Conservation (phyloP, 2,329 filamentous ascomycete genomes). For the Hirsutella rhossiliensis region DNA sequence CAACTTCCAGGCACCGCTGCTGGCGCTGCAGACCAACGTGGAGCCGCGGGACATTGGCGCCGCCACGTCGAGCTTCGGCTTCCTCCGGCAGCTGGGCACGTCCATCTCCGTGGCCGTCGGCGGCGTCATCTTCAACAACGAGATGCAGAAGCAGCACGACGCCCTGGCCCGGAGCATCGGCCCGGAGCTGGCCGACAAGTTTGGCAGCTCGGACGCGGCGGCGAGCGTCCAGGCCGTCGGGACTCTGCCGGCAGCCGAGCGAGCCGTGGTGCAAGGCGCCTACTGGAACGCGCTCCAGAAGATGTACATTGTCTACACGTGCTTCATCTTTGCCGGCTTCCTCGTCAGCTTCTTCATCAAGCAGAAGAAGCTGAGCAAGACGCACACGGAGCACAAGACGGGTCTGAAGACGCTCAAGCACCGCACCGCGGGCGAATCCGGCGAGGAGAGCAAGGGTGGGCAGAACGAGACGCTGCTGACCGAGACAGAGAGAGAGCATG, state of each 20-base stretch:
- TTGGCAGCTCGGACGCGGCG: conserved; percentile 48
- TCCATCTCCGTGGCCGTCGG: conserved; percentile 60
- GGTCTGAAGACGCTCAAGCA: conserved; percentile 33
- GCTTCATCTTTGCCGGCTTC: conserved; percentile 34
- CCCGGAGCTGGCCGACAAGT: conserved; percentile 31
- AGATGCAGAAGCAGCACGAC: conserved; percentile 46
- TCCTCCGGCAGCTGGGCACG: conserved; percentile 57
- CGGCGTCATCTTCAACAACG: conserved; percentile 69
- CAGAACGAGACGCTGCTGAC: background rate
- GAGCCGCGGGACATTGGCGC: conserved; percentile 53
- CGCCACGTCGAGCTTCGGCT: conserved; percentile 54
- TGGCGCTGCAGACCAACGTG: conserved; percentile 54
- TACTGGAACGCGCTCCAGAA: conserved; percentile 37
- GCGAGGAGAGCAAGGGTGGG: background rate
- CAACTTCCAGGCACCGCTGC: conserved; percentile 57
- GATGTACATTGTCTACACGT: conserved; percentile 48
- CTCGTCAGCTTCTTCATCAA: conserved; percentile 34
- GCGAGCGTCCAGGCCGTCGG: conserved; percentile 47
- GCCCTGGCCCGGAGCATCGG: conserved; percentile 37
- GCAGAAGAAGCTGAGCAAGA: conserved; percentile 37
- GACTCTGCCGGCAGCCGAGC: conserved; percentile 33
- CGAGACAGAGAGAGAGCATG: no score
- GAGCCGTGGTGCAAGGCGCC: conserved; percentile 27
- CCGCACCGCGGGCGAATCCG: conserved; percentile 4
- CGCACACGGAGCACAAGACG: conserved; percentile 47